These are phyloP conservation scores for Fusarium heterosporum DNA, from an alignment of 2,329 filamentous ascomycete species.

Conservation along the genomic window DNA sequence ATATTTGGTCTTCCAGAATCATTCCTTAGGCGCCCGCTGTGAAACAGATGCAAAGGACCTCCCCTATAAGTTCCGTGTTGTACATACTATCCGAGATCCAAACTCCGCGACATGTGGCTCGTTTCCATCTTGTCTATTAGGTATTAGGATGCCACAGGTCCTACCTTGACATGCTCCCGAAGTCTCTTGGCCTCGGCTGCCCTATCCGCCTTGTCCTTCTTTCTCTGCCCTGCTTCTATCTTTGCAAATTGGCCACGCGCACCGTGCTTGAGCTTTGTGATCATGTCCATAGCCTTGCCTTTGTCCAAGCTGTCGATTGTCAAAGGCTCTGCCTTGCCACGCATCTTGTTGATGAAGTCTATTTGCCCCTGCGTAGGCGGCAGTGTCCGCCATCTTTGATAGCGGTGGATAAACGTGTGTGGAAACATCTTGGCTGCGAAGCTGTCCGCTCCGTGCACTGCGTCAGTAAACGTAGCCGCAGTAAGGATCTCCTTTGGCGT, in stretches of 20 bases:
- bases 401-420: conserved; percentile 72
- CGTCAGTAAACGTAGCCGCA: conserved; percentile 75
- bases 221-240: conserved; percentile 65
- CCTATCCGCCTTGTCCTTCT: conserved; percentile 54
- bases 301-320: conserved; percentile 73
- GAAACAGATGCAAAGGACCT: conserved; percentile 3
- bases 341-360: conserved; percentile 75
- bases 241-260: conserved; percentile 72
- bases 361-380: conserved; percentile 76
- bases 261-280: conserved; percentile 90
- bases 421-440: conserved; percentile 77
- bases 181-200: conserved; percentile 55
- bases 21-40: conserved; percentile 11
- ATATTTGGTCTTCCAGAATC: conserved; percentile 21
- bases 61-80: conserved; percentile 16
- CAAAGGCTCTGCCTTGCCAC: conserved; percentile 65
- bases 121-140: conserved; percentile 26
- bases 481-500: conserved; percentile 75
- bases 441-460: conserved; percentile 86
- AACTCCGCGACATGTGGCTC: conserved; percentile 8
- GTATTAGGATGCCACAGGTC: conserved; percentile 55
- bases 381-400: conserved; percentile 75
- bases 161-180: conserved; percentile 67
- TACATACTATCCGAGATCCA: conserved; percentile 31
- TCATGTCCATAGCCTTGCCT: conserved; percentile 88